Conservation (phyloP, 129 eudicot genomes). For the Logfia minima region DNA sequence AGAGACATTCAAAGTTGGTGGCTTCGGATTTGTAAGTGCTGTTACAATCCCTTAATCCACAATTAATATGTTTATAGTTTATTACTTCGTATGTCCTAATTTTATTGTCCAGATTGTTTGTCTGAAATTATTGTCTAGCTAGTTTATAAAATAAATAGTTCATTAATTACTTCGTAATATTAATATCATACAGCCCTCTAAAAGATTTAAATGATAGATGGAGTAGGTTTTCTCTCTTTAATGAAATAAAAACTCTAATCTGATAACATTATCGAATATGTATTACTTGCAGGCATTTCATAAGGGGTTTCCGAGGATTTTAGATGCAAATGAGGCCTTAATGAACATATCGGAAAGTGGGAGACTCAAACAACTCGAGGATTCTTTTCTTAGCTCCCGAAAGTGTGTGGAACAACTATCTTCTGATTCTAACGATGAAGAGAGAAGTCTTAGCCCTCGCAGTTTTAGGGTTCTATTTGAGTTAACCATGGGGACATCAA, state of each 20-base stretch:
- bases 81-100: too few relatives aligned
- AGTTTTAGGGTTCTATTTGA: conserved; percentile 28
- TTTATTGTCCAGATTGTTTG: too few relatives aligned
- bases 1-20: conserved; percentile 53
- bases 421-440: conserved; percentile 8
- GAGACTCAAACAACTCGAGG: conserved; percentile 31
- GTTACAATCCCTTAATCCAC: not conserved
- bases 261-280: too few relatives aligned
- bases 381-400: conserved; percentile 19
- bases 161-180: too few relatives aligned
- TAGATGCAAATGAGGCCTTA: conserved; percentile 18
- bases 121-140: too few relatives aligned
- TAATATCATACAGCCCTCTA: too few relatives aligned
- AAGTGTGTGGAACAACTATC: conserved; percentile 27
- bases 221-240: too few relatives aligned
- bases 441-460: conserved; percentile 21
- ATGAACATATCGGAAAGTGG: conserved; percentile 41
- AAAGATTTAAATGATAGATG: not conserved
- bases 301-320: not conserved
- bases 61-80: too few relatives aligned
- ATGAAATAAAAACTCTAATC: not conserved
- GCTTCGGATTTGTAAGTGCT: conserved; percentile 54
- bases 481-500: conserved; percentile 29
- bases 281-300: not conserved
- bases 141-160: too few relatives aligned